Conservation (phyloP, 805 yeast genomes). For the Starmerella cellae region DNA sequence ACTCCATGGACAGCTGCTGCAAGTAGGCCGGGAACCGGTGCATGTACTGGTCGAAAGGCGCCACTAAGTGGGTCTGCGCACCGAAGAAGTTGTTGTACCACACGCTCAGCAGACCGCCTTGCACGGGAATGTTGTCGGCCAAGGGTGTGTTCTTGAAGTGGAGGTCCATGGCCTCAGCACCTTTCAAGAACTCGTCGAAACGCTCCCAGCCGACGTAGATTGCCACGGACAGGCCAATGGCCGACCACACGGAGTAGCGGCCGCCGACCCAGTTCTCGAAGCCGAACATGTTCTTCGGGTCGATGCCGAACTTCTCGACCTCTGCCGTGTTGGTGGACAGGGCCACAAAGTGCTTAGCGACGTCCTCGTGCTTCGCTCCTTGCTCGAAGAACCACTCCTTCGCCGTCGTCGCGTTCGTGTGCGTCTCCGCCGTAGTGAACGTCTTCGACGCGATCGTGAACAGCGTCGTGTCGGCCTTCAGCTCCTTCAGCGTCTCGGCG, state of each 20-base stretch:
- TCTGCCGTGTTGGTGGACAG: constrained; percentile 84
- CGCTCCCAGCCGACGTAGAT: constrained; percentile 90
- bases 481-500: constrained; percentile 70
- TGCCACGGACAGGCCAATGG: constrained; percentile 93
- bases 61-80: constrained; percentile 96
- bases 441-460: constrained; percentile 85
- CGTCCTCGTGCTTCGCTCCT: constrained; percentile 54
- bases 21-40: constrained; percentile 99
- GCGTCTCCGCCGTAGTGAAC: constrained; percentile 97
- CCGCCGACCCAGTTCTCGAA: constrained; percentile 99
- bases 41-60: constrained; percentile 97
- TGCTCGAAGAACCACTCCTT: constrained; percentile 80
- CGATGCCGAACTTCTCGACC: constrained; percentile 92
- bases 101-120: constrained; percentile 86
- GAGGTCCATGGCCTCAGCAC: constrained; percentile 94
- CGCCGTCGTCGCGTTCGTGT: constrained; percentile 90
- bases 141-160: constrained; percentile 78
- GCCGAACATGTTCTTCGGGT: constrained; percentile 95
- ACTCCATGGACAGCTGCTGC: constrained; percentile 98
- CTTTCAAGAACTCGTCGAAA: constrained; percentile 82
- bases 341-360: constrained; percentile 97
- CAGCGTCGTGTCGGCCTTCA: constrained; percentile 83
- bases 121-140: constrained; percentile 79
- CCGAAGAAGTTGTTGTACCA: constrained; percentile 99
- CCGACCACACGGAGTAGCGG: constrained; percentile 99